These are phyloP conservation scores for Wallemia ichthyophaga DNA, from an alignment of 1,284 basidiomycete species.

Conservation along the genomic window DNA sequence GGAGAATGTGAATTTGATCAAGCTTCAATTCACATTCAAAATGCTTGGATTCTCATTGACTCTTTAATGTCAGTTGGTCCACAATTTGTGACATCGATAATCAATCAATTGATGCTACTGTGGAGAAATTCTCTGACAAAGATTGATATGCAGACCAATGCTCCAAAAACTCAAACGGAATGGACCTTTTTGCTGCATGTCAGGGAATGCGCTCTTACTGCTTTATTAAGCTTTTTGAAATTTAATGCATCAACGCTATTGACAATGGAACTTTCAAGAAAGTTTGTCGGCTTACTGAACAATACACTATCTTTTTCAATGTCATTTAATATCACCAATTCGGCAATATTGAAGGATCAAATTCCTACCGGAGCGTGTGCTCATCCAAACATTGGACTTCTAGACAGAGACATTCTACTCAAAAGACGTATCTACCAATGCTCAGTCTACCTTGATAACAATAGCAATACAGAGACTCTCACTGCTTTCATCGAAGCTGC, in stretches of 20 bases:
- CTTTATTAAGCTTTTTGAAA: constrained; percentile 58
- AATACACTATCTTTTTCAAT: constrained; percentile 76
- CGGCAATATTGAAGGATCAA: constrained; percentile 16
- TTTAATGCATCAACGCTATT: constrained; percentile 47
- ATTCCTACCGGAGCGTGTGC: constrained; percentile 18
- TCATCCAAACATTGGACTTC: constrained; percentile 27
- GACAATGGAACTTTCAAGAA: constrained; percentile 64
- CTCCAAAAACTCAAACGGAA: constrained; percentile 39
- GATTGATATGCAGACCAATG: constrained; percentile 3
- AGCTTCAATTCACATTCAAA: constrained; percentile 60
- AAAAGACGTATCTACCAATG: constrained; percentile 66
- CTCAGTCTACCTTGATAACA: constrained; percentile 48
- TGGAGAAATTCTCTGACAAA: constrained; percentile 95
- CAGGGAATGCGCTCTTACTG: constrained; percentile 62
- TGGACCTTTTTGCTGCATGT: constrained; percentile 81
- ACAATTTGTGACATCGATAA: constrained; percentile 67
- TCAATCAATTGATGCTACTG: constrained; percentile 69
- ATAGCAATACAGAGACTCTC: constrained; percentile 46
- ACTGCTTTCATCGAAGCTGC: constrained; percentile 59
- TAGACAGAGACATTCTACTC: constrained; percentile 52
- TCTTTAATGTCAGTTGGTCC: constrained; percentile 76
- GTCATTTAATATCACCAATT: constrained; percentile 19
- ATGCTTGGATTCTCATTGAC: constrained; percentile 77
- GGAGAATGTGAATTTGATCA: constrained; percentile 64
- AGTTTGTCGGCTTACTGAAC: constrained; percentile 54